These are phyloP conservation scores for Eucalyptus curtisii DNA, from an alignment of 345 rosid genomes.

Conservation along the genomic window DNA sequence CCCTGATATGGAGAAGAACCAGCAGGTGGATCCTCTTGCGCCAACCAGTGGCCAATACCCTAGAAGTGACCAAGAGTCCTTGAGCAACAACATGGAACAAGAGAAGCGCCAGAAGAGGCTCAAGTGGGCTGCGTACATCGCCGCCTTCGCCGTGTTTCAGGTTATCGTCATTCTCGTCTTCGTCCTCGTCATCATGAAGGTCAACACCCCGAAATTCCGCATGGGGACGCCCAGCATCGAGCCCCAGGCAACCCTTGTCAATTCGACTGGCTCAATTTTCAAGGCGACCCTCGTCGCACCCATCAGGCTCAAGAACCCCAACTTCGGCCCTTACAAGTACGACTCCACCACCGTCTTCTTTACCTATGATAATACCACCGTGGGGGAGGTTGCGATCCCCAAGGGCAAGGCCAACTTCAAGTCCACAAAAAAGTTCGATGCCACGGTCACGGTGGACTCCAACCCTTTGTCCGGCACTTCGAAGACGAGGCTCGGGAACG, in stretches of 20 bases:
- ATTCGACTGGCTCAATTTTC: neutral
- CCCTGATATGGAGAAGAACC: neutral
- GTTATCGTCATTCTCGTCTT: conserved; percentile 3
- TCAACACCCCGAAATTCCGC: neutral
- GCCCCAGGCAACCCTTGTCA: neutral
- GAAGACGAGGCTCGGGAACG: neutral
- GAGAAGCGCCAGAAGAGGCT: neutral
- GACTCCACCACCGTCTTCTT: neutral
- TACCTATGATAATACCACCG: neutral
- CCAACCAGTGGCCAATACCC: neutral
- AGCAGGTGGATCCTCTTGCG: neutral
- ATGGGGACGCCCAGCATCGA: neutral
- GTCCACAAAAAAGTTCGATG: conserved; percentile 3
- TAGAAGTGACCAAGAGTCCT: neutral
- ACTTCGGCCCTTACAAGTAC: conserved; percentile 9
- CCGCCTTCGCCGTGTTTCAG: conserved; percentile 2
- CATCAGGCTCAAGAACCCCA: conserved; percentile 1
- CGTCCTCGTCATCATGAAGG: conserved; percentile 1
- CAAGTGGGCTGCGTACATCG: neutral
- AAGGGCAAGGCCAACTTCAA: conserved; percentile 5
- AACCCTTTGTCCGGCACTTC: neutral
- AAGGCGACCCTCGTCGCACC: neutral
- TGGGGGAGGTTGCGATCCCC: neutral
- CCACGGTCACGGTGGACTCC: neutral
- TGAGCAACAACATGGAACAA: neutral